A percentile compares a stretch with the other conserved stretches of the same genome.
Evolutionary conservation across 768 basidiomycete genomes (phyloP).

Genomic region (Boletus patriciae): DNA sequence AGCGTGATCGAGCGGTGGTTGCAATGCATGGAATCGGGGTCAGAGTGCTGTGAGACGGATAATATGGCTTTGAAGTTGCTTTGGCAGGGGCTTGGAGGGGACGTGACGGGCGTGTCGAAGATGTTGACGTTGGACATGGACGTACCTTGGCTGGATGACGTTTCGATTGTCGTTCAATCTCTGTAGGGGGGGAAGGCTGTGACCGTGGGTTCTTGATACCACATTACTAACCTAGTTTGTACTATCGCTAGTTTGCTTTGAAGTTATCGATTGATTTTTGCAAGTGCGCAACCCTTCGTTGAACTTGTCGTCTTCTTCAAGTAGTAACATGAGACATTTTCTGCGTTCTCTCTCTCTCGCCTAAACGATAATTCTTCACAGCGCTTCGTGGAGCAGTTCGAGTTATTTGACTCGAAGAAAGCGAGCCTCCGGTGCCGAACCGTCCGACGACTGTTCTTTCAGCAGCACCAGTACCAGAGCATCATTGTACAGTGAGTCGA

Average conservation of each 20-base stretch:
- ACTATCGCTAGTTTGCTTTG: background rate
- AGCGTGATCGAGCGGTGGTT: constrained; percentile 56
- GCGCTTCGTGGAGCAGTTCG: too few relatives aligned
- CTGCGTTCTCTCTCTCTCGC: too few relatives aligned
- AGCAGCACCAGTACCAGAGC: too few relatives aligned
- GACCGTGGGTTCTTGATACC: background rate
- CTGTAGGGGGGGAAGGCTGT: constrained; percentile 32
- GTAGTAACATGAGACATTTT: too few relatives aligned
- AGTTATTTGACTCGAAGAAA: too few relatives aligned
- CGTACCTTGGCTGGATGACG: constrained; percentile 66
- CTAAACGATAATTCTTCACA: too few relatives aligned
- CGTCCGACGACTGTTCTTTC: too few relatives aligned
- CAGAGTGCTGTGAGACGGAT: constrained; percentile 15
- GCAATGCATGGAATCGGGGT: constrained; percentile 38
- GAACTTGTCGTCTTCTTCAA: too few relatives aligned
- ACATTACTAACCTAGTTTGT: constrained; percentile 7
- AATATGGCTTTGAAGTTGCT: constrained; percentile 62
- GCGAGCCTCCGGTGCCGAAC: too few relatives aligned
- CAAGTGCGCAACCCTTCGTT: too few relatives aligned
- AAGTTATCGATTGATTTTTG: background rate
- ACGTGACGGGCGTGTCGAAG: constrained; percentile 51
- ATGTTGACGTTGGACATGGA: constrained; percentile 66
- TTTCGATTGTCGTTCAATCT: constrained; percentile 62
- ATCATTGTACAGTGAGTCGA: too few relatives aligned
- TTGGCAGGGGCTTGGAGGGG: constrained; percentile 57